Percentiles rank a stretch among this genome's conserved stretches.
phyloP scores from a whole-genome alignment of 2,329 filamentous ascomycete genomes.

The Fusarium pseudograminearum region DNA sequence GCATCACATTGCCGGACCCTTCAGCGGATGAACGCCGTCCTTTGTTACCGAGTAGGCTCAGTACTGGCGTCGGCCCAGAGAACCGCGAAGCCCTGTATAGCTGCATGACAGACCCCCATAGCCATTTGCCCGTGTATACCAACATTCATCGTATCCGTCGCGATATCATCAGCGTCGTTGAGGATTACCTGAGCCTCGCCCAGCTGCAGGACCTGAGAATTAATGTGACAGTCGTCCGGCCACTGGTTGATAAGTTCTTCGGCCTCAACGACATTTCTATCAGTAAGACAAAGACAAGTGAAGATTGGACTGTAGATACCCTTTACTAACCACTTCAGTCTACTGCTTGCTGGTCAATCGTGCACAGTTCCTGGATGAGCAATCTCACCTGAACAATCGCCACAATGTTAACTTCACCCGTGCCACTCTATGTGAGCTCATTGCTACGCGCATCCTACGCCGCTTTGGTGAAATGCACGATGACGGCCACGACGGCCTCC shows the following conservation, averaged over 20 bases:
- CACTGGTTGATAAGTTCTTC: slow-evolving; percentile 86
- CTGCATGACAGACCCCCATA: slow-evolving; percentile 69
- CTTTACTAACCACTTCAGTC: slow-evolving; percentile 59
- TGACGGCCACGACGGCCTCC: slow-evolving; percentile 74
- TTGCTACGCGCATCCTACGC: slow-evolving; percentile 81
- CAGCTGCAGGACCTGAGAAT: slow-evolving; percentile 85
- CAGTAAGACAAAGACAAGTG: slow-evolving; percentile 57
- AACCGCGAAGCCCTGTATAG: slow-evolving; percentile 59
- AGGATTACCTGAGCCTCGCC: slow-evolving; percentile 74
- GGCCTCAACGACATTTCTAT: slow-evolving; percentile 83
- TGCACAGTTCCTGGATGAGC: slow-evolving; percentile 82
- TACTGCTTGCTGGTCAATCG: slow-evolving; percentile 88
- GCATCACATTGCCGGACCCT: slow-evolving; percentile 50
- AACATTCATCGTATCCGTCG: slow-evolving; percentile 79
- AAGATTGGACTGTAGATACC: background rate
- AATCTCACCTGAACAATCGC: slow-evolving; percentile 79
- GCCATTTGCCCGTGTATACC: slow-evolving; percentile 77
- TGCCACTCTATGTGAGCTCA: slow-evolving; percentile 82
- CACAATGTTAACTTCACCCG: slow-evolving; percentile 85
- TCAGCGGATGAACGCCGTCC: slow-evolving; percentile 52
- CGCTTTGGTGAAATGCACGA: slow-evolving; percentile 83
- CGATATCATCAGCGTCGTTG: slow-evolving; percentile 72
- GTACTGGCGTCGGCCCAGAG: slow-evolving; percentile 47
- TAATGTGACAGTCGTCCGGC: slow-evolving; percentile 82
- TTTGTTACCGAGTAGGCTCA: slow-evolving; percentile 52